Percentiles rank a stretch among this genome's conserved stretches.
phyloP scores from a whole-genome alignment of 2,329 filamentous ascomycete genomes.

The Aaosphaeria pasadenensis region DNA sequence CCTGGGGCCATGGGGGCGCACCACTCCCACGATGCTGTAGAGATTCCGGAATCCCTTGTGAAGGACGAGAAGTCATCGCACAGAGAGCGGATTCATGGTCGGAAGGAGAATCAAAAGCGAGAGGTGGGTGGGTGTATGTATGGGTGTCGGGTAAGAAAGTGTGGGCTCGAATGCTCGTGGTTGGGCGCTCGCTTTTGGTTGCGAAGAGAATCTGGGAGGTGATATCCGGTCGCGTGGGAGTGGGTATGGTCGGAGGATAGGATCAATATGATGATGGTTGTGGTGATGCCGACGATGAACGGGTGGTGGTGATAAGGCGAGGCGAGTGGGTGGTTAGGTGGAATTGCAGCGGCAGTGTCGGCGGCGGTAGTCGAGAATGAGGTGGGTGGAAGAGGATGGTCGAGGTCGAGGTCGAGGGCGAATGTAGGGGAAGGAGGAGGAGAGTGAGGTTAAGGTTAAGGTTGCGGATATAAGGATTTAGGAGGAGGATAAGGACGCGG shows the following conservation, averaged over 20 bases:
- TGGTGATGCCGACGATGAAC: not conserved
- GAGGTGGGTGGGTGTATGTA: constrained; percentile 11
- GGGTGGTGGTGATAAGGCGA: not conserved
- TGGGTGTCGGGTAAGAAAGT: not conserved
- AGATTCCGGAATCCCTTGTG: constrained; percentile 37
- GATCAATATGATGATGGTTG: not conserved
- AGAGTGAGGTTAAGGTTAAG: constrained; percentile 2
- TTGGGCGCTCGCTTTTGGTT: too few relatives aligned
- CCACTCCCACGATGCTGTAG: constrained; percentile 35
- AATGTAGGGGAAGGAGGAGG: not conserved
- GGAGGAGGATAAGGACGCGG: constrained; percentile 3
- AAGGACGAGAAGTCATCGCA: constrained; percentile 46
- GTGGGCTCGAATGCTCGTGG: too few relatives aligned
- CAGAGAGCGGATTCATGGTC: constrained; percentile 38
- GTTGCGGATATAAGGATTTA: constrained; percentile 8
- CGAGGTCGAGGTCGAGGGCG: not conserved
- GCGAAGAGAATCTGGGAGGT: too few relatives aligned
- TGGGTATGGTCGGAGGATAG: not conserved
- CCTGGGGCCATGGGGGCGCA: constrained; percentile 24
- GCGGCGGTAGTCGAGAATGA: not conserved
- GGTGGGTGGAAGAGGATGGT: not conserved
- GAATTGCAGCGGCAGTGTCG: not conserved
- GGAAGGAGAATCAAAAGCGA: constrained; percentile 23
- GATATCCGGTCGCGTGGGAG: not conserved
- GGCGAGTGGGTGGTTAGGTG: not conserved